A percentile compares a stretch with the other conserved stretches of the same genome.
phyloP scores from a whole-genome alignment of 306 rosid genomes.

The Quercus rubra region DNA sequence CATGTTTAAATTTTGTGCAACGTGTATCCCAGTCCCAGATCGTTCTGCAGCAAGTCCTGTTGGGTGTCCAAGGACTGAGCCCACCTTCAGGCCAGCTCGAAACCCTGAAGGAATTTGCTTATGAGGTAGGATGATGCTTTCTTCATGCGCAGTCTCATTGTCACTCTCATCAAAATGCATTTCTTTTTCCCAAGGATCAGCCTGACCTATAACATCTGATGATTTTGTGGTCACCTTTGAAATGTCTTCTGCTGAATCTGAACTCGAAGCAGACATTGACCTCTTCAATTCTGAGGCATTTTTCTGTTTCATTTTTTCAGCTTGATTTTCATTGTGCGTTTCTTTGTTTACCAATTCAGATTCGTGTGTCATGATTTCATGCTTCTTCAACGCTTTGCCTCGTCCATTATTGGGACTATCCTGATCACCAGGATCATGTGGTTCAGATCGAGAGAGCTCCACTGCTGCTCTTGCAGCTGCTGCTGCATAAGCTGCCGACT shows the following conservation, averaged over 20 bases:
- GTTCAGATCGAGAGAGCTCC: slow-evolving; percentile 60
- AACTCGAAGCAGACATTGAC: slow-evolving; percentile 27
- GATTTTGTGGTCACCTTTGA: slow-evolving; percentile 15
- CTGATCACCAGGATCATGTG: slow-evolving; percentile 55
- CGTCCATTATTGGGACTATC: slow-evolving; percentile 25
- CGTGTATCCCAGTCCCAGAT: slow-evolving; percentile 35
- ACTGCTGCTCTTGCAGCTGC: slow-evolving; percentile 88
- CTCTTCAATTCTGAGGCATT: slow-evolving; percentile 21
- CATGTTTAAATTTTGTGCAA: slow-evolving; percentile 29
- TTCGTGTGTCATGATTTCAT: slow-evolving; percentile 8
- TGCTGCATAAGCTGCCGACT: slow-evolving; percentile 88
- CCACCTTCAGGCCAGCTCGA: slow-evolving; percentile 29
- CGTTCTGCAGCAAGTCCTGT: slow-evolving; percentile 19
- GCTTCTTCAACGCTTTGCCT: slow-evolving; percentile 24
- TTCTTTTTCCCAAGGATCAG: slow-evolving; percentile 30
- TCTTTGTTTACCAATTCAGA: slow-evolving; percentile 27
- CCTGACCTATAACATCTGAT: slow-evolving; percentile 19
- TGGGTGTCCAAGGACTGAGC: slow-evolving; percentile 18
- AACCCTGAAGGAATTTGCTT: slow-evolving; percentile 27
- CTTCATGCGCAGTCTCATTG: slow-evolving; percentile 25
- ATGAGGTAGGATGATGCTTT: slow-evolving; percentile 18
- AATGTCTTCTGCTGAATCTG: slow-evolving; percentile 32
- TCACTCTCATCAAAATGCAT: slow-evolving; percentile 50
- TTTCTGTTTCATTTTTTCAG: slow-evolving; percentile 10
- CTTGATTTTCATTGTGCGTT: slow-evolving; percentile 23